phyloP scores from a whole-genome alignment of 257 asterid genomes.

The Nemophila menziesii region DNA sequence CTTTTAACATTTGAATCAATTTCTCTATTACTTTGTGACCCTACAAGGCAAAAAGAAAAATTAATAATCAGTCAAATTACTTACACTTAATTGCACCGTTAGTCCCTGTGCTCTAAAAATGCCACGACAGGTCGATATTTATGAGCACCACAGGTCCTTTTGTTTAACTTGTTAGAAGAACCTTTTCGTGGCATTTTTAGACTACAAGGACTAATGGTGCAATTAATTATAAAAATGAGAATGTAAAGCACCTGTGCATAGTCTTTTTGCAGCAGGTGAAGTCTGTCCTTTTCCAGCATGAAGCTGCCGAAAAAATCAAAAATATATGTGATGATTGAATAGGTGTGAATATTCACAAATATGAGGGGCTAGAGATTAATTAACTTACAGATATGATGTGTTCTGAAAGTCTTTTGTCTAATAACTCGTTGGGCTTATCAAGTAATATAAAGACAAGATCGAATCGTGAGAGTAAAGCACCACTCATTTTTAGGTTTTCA shows the following conservation, averaged over 20 bases:
- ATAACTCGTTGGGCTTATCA: constrained; percentile 86
- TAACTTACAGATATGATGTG: constrained; percentile 97
- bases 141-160: too few relatives aligned
- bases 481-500: constrained; percentile 92
- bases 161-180: too few relatives aligned
- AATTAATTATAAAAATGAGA: constrained; percentile 15
- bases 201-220: too few relatives aligned
- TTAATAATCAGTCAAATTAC: not conserved
- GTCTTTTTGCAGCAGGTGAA: constrained; percentile 59
- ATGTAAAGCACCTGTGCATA: constrained; percentile 43
- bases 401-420: constrained; percentile 90
- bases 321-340: not conserved
- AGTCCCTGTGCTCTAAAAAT: too few relatives aligned
- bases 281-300: constrained; percentile 67
- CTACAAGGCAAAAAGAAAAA: constrained; percentile 32
- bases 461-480: constrained; percentile 89
- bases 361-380: constrained; percentile 15
- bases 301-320: constrained; percentile 39
- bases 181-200: too few relatives aligned
- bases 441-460: constrained; percentile 98
- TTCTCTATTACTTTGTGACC: constrained; percentile 29
- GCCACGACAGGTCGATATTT: too few relatives aligned
- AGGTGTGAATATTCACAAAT: not conserved
- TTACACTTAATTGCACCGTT: not conserved
- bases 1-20: constrained; percentile 31